phyloP scores from a whole-genome alignment of 192 early-diverging fungal genomes.

The Coemansia sp. region DNA sequence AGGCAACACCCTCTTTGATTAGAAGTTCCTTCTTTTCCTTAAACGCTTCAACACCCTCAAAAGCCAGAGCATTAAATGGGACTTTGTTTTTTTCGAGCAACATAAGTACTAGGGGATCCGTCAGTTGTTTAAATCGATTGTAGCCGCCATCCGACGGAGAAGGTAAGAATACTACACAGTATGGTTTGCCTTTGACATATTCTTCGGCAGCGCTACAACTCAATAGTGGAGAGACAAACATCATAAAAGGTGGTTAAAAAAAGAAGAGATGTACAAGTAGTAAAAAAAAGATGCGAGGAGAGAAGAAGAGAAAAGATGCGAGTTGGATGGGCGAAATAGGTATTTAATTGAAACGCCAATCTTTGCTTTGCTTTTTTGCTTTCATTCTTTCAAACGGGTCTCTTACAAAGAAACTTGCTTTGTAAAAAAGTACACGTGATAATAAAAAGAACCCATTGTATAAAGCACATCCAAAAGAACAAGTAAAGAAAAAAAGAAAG shows the following conservation, averaged over 20 bases:
- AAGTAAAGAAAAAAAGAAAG: background rate
- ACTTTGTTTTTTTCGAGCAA: background rate
- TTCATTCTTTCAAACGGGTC: background rate
- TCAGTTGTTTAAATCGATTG: background rate
- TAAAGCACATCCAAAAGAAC: background rate
- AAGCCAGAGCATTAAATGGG: background rate
- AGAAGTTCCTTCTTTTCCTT: slow-evolving; percentile 8
- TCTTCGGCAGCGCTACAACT: background rate
- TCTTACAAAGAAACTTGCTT: background rate
- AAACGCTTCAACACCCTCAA: background rate
- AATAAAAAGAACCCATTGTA: background rate
- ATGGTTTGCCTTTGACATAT: background rate
- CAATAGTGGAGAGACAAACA: background rate
- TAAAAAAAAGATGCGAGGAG: background rate
- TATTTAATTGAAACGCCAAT: too few species aligned
- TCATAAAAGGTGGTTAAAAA: too few species aligned
- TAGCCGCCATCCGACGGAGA: background rate
- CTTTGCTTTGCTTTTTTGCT: too few species aligned
- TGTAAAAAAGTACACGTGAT: background rate
- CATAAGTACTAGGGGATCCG: background rate
- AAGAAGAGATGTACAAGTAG: background rate
- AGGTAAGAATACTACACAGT: background rate
- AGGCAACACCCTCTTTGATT: background rate
- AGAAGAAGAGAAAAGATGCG: too few species aligned
- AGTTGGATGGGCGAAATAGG: too few species aligned